Base-by-base conservation (phyloP, 2,329 filamentous ascomycete genomes). In the Xylariomycetidae sp. region DNA sequence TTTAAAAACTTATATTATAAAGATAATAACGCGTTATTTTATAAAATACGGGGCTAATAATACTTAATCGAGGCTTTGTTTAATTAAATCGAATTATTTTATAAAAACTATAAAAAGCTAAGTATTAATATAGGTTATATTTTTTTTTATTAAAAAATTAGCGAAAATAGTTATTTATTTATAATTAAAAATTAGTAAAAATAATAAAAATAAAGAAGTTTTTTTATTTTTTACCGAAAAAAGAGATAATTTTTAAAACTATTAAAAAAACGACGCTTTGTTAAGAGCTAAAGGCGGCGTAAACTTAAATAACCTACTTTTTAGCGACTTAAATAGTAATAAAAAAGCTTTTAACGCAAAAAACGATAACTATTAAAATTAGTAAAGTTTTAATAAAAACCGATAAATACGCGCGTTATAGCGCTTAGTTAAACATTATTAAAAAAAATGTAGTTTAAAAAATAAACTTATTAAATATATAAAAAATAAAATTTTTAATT, bases 401-500 rank as follows among this genome's bases (percentile, higher is more conserved):
- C 7, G n/a, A 27, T 27, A 27, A n/a, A n/a, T n/a, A n/a, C n/a
- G n/a, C n/a, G n/a, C n/a, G n/a, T n/a, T n/a, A n/a, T n/a, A n/a
- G n/a, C n/a, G n/a, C n/a, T n/a, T n/a, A n/a, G n/a, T n/a, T n/a
- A n/a, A n/a, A n/a, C n/a, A n/a, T n/a, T n/a, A n/a, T n/a, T n/a
- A n/a, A n/a, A n/a, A n/a, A n/a, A n/a, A n/a, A n/a, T n/a, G 13
- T 27, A 7, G n/a, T 10, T 27, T 27, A 27, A 27, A 27, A 27
- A 27, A 10, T 10, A n/a, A 8, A 27, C n/a, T 7, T 27, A 27
- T 27, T 10, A 27, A 27, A 13, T n/a, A 27, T 8, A 10, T n/a
- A 13, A 27, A 10, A 27, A 27, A 27, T 10, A 27, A 27, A 27
- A 7, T 27, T 27, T n/a, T 27, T 27, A 27, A 27, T 27, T 27